These are phyloP conservation scores for Apostasia ramifera DNA, from an alignment of 106 monocot genomes.

Conservation along the genomic window DNA sequence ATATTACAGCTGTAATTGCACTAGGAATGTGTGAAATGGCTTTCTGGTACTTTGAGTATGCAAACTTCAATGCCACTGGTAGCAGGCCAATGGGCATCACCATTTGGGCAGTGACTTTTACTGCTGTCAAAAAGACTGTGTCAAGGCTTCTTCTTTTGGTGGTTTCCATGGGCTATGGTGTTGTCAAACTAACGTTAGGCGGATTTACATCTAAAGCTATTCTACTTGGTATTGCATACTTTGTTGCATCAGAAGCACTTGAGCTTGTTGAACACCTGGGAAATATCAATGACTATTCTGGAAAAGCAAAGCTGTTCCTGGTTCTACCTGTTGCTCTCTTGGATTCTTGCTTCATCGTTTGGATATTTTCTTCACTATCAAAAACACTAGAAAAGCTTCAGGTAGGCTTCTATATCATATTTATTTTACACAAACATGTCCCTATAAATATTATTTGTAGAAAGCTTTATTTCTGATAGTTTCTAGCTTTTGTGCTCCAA, in stretches of 20 bases:
- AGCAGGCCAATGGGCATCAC: conserved; percentile 87
- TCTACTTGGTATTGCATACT: conserved; percentile 82
- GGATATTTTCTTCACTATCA: conserved; percentile 98
- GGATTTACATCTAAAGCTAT: conserved; percentile 67
- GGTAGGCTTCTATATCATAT: conserved; percentile 34
- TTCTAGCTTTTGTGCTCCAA: neutral
- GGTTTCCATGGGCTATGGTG: conserved; percentile 98
- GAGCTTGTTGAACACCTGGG: conserved; percentile 98
- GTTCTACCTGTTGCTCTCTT: conserved; percentile 88
- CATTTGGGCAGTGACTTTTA: conserved; percentile 89
- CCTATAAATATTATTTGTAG: too few species aligned
- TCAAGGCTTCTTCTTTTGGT: conserved; percentile 90
- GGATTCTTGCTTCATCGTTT: conserved; percentile 88
- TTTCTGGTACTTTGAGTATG: conserved; percentile 98
- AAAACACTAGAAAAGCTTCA: conserved; percentile 94
- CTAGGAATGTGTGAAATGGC: conserved; percentile 99
- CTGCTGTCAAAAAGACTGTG: conserved; percentile 90
- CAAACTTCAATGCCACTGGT: conserved; percentile 91
- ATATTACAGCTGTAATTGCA: conserved; percentile 86
- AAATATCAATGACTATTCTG: conserved; percentile 94
- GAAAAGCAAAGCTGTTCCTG: conserved; percentile 83
- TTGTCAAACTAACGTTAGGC: conserved; percentile 77
- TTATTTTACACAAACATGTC: neutral
- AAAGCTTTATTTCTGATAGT: neutral
- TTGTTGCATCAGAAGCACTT: conserved; percentile 88